phyloP scores from a whole-genome alignment of 1,284 basidiomycete genomes.

The Lentinus polychrous region DNA sequence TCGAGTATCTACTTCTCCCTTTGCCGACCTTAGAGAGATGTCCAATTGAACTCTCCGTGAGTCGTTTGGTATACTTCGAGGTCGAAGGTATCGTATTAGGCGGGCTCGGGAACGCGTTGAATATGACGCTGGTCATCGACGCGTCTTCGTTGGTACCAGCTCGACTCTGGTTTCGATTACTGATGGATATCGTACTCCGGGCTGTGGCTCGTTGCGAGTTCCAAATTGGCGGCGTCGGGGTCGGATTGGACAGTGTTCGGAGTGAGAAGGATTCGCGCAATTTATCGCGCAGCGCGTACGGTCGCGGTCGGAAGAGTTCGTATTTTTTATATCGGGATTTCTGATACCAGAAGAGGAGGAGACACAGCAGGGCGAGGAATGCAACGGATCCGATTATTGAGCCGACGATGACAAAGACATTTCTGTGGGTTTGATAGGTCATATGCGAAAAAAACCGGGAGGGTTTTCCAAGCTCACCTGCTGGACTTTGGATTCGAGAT shows the following conservation, averaged over 20 bases:
- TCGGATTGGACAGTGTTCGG: too few species aligned
- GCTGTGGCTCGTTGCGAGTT: too few species aligned
- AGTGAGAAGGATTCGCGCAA: not conserved
- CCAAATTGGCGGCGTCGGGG: too few species aligned
- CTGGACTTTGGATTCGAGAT: too few species aligned
- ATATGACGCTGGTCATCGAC: not conserved
- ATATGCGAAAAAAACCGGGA: too few species aligned
- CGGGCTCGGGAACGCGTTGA: not conserved
- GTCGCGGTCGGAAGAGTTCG: not conserved
- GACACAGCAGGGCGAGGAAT: not conserved
- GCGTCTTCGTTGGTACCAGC: not conserved
- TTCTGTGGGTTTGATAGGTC: too few species aligned
- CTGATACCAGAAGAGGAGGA: not conserved
- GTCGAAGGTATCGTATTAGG: not conserved
- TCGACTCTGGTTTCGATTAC: too few species aligned
- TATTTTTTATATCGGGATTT: not conserved
- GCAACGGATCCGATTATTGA: not conserved
- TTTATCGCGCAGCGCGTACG: not conserved
- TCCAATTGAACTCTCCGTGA: not conserved
- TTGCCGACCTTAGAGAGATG: not conserved
- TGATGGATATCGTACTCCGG: too few species aligned
- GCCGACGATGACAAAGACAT: not conserved
- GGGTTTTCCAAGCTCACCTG: too few species aligned
- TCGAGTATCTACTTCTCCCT: too few species aligned
- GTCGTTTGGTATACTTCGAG: not conserved